A percentile compares a stretch with the other conserved stretches of the same genome.
Conservation (phyloP, 306 rosid genomes). For the Senna tora region DNA sequence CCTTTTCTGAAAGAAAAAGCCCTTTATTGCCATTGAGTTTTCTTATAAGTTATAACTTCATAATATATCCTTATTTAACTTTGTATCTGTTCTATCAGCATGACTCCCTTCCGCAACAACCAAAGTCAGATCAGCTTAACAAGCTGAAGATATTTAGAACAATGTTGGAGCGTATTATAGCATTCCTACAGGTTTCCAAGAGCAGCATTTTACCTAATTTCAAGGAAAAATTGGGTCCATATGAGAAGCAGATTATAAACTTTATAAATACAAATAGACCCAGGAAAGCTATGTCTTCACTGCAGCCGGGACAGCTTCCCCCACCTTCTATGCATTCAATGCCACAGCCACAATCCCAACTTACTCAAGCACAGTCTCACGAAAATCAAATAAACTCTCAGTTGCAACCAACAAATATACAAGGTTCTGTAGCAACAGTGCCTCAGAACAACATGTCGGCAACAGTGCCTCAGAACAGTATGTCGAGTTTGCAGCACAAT, state of each 20-base stretch:
- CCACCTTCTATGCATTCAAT: constrained; percentile 70
- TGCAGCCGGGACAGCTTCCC: constrained; percentile 77
- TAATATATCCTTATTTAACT: constrained; percentile 15
- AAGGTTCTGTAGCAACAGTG: constrained; percentile 59
- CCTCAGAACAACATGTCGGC: constrained; percentile 73
- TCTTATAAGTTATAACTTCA: constrained; percentile 18
- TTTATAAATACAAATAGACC: constrained; percentile 67
- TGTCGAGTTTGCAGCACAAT: constrained; percentile 68
- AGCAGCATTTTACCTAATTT: constrained; percentile 39
- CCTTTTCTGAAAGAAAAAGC: constrained; percentile 22
- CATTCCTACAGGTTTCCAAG: constrained; percentile 66
- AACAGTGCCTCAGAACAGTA: constrained; percentile 63
- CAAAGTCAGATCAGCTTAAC: constrained; percentile 66
- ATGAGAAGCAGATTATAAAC: constrained; percentile 74
- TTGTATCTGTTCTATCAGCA: constrained; percentile 51
- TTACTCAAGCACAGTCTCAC: constrained; percentile 66
- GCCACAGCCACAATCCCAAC: constrained; percentile 73
- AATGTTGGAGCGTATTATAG: constrained; percentile 72
- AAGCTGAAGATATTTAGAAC: constrained; percentile 69
- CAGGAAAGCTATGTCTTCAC: constrained; percentile 52
- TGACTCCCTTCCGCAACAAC: constrained; percentile 68
- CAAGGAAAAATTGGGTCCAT: constrained; percentile 63
- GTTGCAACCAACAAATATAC: constrained; percentile 68
- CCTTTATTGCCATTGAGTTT: constrained; percentile 11
- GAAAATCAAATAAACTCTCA: constrained; percentile 87